A percentile compares a stretch with the other conserved stretches of the same genome.
These are phyloP conservation scores for Elaeagnus macrophylla DNA, from an alignment of 306 rosid genomes.

Conservation along the genomic window DNA sequence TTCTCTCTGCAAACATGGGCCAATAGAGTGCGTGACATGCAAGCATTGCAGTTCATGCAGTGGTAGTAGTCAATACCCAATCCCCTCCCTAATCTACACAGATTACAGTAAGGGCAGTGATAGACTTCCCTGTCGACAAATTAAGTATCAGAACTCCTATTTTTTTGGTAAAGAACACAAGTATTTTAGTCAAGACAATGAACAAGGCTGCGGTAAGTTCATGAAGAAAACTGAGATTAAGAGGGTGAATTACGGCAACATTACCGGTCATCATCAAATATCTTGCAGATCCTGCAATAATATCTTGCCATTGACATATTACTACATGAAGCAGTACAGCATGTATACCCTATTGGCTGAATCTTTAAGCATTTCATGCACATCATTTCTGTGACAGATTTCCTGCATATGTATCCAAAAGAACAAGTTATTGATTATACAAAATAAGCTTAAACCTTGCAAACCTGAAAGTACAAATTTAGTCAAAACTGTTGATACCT, in stretches of 20 bases:
- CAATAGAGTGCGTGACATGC: slow-evolving; percentile 66
- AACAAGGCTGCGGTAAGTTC: background rate
- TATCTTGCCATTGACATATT: slow-evolving; percentile 78
- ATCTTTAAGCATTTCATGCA: slow-evolving; percentile 86
- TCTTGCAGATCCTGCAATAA: slow-evolving; percentile 78
- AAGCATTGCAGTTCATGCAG: slow-evolving; percentile 97
- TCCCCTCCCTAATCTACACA: slow-evolving; percentile 94
- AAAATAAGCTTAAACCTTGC: background rate
- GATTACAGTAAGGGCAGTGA: slow-evolving; percentile 93
- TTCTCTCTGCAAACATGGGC: slow-evolving; percentile 78
- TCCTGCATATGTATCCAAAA: slow-evolving; percentile 44
- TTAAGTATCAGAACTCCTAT: slow-evolving; percentile 17
- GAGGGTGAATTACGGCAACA: slow-evolving; percentile 18
- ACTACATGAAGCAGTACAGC: slow-evolving; percentile 60
- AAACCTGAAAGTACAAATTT: background rate
- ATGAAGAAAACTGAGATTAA: slow-evolving; percentile 2
- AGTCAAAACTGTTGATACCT: slow-evolving; percentile 37
- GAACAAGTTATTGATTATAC: slow-evolving; percentile 13
- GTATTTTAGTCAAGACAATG: background rate
- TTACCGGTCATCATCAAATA: slow-evolving; percentile 82
- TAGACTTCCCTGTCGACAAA: slow-evolving; percentile 70
- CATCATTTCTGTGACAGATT: slow-evolving; percentile 76
- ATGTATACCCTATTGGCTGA: slow-evolving; percentile 59
- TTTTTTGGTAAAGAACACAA: too few species aligned
- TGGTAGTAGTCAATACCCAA: slow-evolving; percentile 88